These are phyloP conservation scores for Aspergillus ustus DNA, from an alignment of 2,329 filamentous ascomycete genomes.

Conservation along the genomic window DNA sequence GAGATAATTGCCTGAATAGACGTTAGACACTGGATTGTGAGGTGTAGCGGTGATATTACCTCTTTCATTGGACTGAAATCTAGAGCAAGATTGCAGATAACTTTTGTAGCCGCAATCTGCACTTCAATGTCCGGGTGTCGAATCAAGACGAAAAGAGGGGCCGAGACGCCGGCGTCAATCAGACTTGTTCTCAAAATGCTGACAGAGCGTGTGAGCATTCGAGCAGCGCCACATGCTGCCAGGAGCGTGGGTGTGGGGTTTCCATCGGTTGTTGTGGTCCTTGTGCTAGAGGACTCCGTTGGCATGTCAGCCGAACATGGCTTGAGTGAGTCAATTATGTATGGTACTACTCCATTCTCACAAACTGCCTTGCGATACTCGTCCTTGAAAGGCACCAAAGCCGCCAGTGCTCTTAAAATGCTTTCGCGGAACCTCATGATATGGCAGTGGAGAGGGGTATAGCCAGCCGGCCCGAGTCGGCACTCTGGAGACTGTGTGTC, in stretches of 20 bases:
- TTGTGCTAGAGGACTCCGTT: slow-evolving; percentile 33
- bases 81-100: slow-evolving; percentile 81
- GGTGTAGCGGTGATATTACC: slow-evolving; percentile 49
- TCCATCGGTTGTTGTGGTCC: slow-evolving; percentile 62
- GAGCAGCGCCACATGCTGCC: slow-evolving; percentile 80
- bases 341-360: slow-evolving; percentile 77
- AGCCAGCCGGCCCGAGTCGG: slow-evolving; percentile 64
- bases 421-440: slow-evolving; percentile 77
- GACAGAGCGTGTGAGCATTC: slow-evolving; percentile 83
- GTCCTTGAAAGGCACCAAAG: slow-evolving; percentile 79
- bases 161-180: slow-evolving; percentile 81
- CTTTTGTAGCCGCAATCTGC: slow-evolving; percentile 82
- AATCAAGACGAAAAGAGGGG: slow-evolving; percentile 76
- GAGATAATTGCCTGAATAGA: slow-evolving; percentile 68
- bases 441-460: slow-evolving; percentile 66
- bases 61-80: slow-evolving; percentile 92
- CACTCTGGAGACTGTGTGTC: slow-evolving; percentile 41
- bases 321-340: slow-evolving; percentile 81
- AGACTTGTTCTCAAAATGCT: slow-evolving; percentile 82
- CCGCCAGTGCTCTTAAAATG: slow-evolving; percentile 77
- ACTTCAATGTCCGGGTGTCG: slow-evolving; percentile 76
- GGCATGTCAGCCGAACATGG: slow-evolving; percentile 49
- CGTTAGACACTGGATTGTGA: not conserved
- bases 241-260: slow-evolving; percentile 80
- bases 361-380: slow-evolving; percentile 82